Evolutionary conservation across 768 basidiomycete genomes (phyloP), one percentile per base, ranked within the genome.

Genomic region (Rhodotorula graminis): DNA sequence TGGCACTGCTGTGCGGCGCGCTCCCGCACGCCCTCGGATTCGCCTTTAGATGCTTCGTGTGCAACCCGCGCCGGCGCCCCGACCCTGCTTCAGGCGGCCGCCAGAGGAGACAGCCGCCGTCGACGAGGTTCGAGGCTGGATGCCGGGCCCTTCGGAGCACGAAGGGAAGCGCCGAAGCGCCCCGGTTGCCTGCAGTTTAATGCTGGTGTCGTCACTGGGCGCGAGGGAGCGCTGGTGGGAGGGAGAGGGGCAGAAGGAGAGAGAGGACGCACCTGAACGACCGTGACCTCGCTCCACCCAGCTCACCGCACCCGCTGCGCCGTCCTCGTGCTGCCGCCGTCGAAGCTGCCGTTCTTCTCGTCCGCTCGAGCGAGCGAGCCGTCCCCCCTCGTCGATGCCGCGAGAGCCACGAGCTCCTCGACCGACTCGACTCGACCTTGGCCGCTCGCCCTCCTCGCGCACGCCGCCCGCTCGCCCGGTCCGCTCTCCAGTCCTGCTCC

Each of bases 21-120:
- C 7, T 31, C 52, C 31, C 42, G 16, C 9, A n/a, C 55, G 29
- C 53, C 64, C 55, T 70, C 69, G 60, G 58, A 42, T 29, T 65
- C 69, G 69, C 69, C 69, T 70, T 70, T 60, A 10, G n/a, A 14
- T 29, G 49, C 59, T 49, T 44, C 69, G 65, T 33, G n/a, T 44
- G 64, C 69, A 65, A 64, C 69, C 56, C 18, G 29, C 69, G 27
- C 47, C 55, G 40, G 59, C 23, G 29, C 44, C 59, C 15, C 66
- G 6, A 25, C 50, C 40, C 15, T 46, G 25, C 42, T 21, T 21
- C 31, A 16, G 7, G 31, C 31, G 14, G 27, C 53, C 53, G 37
- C 31, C 56, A 11, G 4, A 14, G 33, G 16, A 27, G 56, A 21
- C 31, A 57, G 56, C 8, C 56, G 33, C 56, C 11, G 8, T 29